phyloP scores from a whole-genome alignment of 352 stramenopile genomes.

The Phytopythium ostracodes region DNA sequence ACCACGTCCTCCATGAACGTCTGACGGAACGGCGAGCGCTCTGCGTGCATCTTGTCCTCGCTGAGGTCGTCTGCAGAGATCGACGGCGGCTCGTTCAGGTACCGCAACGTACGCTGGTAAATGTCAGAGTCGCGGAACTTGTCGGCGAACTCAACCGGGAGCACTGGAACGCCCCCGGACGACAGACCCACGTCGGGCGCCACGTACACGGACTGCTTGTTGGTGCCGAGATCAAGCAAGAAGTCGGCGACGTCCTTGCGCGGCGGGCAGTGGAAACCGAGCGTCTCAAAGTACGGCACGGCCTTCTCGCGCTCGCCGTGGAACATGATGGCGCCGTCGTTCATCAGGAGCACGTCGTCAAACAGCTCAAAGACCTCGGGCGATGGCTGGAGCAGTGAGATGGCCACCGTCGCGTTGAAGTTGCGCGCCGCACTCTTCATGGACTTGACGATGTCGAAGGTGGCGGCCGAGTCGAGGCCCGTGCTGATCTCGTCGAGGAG shows the following conservation, averaged over 20 bases:
- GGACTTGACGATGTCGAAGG: constrained; percentile 81
- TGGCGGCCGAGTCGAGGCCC: constrained; percentile 23
- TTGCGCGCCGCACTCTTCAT: constrained; percentile 47
- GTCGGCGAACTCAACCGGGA: constrained; percentile 35
- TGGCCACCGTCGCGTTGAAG: constrained; percentile 42
- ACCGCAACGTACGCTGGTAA: constrained; percentile 36
- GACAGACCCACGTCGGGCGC: constrained; percentile 1
- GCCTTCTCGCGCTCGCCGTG: constrained; percentile 37
- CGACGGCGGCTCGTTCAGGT: constrained; percentile 20
- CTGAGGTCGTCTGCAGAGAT: constrained; percentile 8
- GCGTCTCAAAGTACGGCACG: constrained; percentile 42
- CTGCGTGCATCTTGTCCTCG: constrained; percentile 23
- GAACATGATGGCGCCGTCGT: constrained; percentile 50
- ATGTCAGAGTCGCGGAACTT: constrained; percentile 44
- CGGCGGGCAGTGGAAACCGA: constrained; percentile 39
- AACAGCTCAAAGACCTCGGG: constrained; percentile 56
- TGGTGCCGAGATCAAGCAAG: constrained; percentile 28
- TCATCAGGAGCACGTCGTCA: constrained; percentile 49
- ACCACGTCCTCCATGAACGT: constrained; percentile 37
- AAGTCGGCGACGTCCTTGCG: constrained; percentile 29
- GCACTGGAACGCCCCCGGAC: constrained; percentile 13
- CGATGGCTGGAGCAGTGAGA: constrained; percentile 37
- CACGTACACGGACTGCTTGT: constrained; percentile 20
- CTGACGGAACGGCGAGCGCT: constrained; percentile 35
- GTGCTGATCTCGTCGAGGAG: constrained; percentile 83